Conservation (phyloP, 2,329 filamentous ascomycete species). For the Aspergillus sp. region DNA sequence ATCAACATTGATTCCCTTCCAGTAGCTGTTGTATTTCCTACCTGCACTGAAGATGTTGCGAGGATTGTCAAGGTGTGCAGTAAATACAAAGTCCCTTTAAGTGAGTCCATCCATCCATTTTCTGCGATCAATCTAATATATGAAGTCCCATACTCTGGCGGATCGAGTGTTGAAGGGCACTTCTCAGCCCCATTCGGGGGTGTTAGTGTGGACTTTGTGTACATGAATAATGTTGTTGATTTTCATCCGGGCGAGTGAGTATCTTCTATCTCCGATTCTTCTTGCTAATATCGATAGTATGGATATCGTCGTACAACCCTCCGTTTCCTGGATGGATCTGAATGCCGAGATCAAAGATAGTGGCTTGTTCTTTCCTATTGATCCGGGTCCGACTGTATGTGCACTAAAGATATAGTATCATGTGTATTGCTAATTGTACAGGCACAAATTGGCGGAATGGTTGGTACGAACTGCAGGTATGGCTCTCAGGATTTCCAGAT, state of each 20-base stretch:
- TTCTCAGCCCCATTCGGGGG: conserved; percentile 80
- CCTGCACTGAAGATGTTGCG: conserved; percentile 58
- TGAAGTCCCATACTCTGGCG: conserved; percentile 68
- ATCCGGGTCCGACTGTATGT: conserved; percentile 60
- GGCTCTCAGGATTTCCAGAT: too few relatives aligned
- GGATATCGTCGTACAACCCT: conserved; percentile 84
- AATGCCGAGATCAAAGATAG: conserved; percentile 66
- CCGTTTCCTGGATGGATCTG: conserved; percentile 78
- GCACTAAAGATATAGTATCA: not conserved
- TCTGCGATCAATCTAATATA: too few relatives aligned
- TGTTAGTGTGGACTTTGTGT: conserved; percentile 77
- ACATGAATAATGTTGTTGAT: conserved; percentile 74
- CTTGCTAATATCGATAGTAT: conserved; percentile 44
- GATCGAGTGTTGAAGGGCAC: conserved; percentile 78
- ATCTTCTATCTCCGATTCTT: not conserved
- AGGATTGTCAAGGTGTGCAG: conserved; percentile 64
- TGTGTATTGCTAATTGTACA: not conserved
- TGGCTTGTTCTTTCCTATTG: conserved; percentile 81
- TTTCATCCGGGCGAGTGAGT: conserved; percentile 66
- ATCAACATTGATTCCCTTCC: conserved; percentile 58
- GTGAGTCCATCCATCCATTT: too few relatives aligned
- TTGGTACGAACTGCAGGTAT: conserved; percentile 58
- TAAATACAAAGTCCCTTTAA: conserved; percentile 72
- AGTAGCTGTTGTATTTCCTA: conserved; percentile 58
- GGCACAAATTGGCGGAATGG: conserved; percentile 51